Evolutionary conservation across 768 basidiomycete genomes (phyloP), one percentile per base, ranked within the genome.

Genomic region (Boletus sp.): DNA sequence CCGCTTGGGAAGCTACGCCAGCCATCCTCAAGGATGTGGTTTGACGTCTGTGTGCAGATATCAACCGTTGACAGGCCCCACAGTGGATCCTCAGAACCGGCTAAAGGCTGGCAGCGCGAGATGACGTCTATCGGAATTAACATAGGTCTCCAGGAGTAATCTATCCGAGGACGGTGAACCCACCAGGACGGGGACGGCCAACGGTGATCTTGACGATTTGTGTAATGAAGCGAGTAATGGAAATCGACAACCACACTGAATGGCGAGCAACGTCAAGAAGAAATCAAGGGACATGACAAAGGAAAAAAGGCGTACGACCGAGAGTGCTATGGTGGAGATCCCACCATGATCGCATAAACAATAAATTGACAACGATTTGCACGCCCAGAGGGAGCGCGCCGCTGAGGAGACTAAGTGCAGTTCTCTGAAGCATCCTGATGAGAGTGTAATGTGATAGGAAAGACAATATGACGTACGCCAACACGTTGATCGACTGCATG

Each of bases 1-100:
- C 95, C 95, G 37, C 89, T 92, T 5, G 88, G 88, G 71, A 98
- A 97, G 64, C 92, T 93, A 54, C 88, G 81, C 75, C 91, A 98
- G 1, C 94, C 94, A 67, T 96, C 88, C 27, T 79, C 76, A 47
- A 93, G 69, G 15, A 84, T 75, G 14, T 63, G 55, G 19, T 68
- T 65, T 50, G 87, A 75, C 9, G 82, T 75, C 64, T 87, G 87
- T 0, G 91, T 90, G 71, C 96, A 99, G 51, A 95, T 83, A 5
- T 79, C 77, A 37, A 75, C 77, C 10, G 78, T 84, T 2, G 88
- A 83, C 10, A 98, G 75, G 0, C 90, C 89, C 62, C 79, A 93
- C 1, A 74, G 61, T 1, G 85, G 83, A 61, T 97, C 89, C 2
- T 69, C 70, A 1, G 88, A 76, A 6, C 86, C 90, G 0, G 75